Evolutionary conservation across 1,284 basidiomycete species (phyloP).

Genomic region (Sutorius eximius): DNA sequence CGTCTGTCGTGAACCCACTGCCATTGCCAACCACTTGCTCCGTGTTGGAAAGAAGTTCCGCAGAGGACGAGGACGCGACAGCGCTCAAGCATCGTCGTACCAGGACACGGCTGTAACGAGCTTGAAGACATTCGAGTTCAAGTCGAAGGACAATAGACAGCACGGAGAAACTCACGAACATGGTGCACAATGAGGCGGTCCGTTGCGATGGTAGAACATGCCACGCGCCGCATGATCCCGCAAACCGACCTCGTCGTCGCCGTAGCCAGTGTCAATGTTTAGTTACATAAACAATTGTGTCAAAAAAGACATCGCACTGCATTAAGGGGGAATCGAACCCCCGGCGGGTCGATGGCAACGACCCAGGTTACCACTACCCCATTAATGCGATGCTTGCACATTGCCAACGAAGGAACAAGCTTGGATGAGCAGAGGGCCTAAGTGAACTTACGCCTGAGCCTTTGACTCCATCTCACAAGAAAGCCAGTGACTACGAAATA

Average conservation of each 20-base stretch:
- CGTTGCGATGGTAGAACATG: background rate
- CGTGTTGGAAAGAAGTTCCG: background rate
- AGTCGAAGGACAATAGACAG: background rate
- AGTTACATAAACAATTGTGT: background rate
- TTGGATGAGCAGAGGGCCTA: no score
- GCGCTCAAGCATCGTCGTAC: conserved; percentile 1
- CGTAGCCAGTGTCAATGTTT: background rate
- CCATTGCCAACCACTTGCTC: background rate
- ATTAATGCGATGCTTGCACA: conserved; percentile 27
- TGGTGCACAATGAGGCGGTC: background rate
- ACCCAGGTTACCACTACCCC: conserved; percentile 40
- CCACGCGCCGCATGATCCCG: background rate
- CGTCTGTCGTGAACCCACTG: background rate
- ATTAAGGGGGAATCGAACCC: conserved; percentile 80
- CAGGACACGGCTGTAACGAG: background rate
- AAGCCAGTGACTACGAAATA: no score
- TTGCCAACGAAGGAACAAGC: no score
- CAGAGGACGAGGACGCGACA: background rate
- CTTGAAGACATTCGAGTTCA: conserved; percentile 6
- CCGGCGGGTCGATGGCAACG: conserved; percentile 62
- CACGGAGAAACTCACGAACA: conserved; percentile 17
- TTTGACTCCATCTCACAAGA: no score
- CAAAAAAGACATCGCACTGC: conserved; percentile 37
- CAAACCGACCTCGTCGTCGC: background rate
- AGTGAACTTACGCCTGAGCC: no score